Conservation (phyloP, 2,329 filamentous ascomycete species). For the Bretziella fagacearum region DNA sequence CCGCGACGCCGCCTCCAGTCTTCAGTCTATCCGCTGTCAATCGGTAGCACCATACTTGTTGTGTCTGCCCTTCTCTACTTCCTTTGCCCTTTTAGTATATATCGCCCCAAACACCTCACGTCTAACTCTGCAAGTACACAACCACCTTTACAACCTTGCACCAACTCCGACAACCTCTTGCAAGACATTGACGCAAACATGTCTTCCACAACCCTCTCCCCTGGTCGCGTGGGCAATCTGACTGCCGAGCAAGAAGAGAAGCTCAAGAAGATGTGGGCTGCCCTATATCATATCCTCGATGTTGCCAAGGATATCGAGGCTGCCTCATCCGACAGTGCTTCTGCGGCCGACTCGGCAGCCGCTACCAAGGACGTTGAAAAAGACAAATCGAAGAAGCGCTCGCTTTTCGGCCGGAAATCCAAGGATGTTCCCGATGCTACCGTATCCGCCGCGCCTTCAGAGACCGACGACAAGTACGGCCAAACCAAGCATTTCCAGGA, state of each 20-base stretch:
- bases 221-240: conserved; percentile 66
- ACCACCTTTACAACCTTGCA: neutral
- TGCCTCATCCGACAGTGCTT: conserved; percentile 13
- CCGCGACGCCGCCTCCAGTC: too few species aligned
- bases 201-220: conserved; percentile 30
- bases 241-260: conserved; percentile 82
- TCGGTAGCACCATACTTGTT: too few species aligned
- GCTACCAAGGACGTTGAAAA: conserved; percentile 31
- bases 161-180: neutral
- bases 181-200: neutral
- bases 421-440: conserved; percentile 34
- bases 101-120: too few species aligned
- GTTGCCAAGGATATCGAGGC: conserved; percentile 23
- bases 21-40: too few species aligned
- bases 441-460: conserved; percentile 25
- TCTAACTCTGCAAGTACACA: too few species aligned
- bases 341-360: conserved; percentile 20
- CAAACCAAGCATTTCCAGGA: conserved; percentile 75
- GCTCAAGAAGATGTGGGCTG: conserved; percentile 70
- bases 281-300: conserved; percentile 60
- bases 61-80: too few species aligned
- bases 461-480: conserved; percentile 78
- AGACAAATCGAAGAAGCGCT: conserved; percentile 58
- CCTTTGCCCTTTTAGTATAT: too few species aligned
- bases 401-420: conserved; percentile 47